Evolutionary conservation across 768 basidiomycete genomes (phyloP).

Genomic region (Lactarius indigo): DNA sequence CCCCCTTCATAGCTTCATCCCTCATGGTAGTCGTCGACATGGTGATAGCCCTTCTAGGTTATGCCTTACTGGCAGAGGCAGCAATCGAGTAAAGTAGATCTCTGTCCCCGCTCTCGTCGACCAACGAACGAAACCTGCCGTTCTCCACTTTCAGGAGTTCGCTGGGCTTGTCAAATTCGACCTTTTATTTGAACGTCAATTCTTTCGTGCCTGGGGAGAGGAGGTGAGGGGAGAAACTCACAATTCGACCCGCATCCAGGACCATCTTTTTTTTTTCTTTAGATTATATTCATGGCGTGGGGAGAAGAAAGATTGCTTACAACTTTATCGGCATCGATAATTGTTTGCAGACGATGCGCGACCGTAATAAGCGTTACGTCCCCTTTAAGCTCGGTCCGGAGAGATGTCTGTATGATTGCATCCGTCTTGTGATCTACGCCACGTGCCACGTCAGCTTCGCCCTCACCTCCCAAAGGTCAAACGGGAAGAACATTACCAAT

Average conservation of each 20-base stretch:
- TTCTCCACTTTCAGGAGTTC: conserved; percentile 38
- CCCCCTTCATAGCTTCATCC: too few relatives aligned
- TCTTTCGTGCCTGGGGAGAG: background rate
- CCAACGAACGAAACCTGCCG: conserved; percentile 35
- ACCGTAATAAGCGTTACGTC: conserved; percentile 53
- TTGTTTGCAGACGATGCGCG: conserved; percentile 56
- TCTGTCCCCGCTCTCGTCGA: conserved; percentile 40
- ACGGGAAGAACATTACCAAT: conserved; percentile 33
- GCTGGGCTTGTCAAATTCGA: conserved; percentile 49
- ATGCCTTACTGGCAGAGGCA: background rate
- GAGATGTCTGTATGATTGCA: conserved; percentile 50
- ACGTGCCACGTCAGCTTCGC: too few relatives aligned
- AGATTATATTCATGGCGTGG: background rate
- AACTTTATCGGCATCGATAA: conserved; percentile 62
- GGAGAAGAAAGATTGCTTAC: conserved; percentile 29
- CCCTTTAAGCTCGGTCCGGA: conserved; percentile 42
- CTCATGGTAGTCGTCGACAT: too few relatives aligned
- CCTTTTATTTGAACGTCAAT: conserved; percentile 11
- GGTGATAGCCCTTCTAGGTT: too few relatives aligned
- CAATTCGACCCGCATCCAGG: conserved; percentile 40
- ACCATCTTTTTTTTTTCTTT: conserved; percentile 35
- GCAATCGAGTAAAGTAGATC: conserved; percentile 34
- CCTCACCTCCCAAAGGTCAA: too few relatives aligned
- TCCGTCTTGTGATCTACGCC: conserved; percentile 53
- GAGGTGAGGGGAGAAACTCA: conserved; percentile 27